phyloP scores from a whole-genome alignment of 2,329 filamentous ascomycete species.

The Xylaria hypoxylon region DNA sequence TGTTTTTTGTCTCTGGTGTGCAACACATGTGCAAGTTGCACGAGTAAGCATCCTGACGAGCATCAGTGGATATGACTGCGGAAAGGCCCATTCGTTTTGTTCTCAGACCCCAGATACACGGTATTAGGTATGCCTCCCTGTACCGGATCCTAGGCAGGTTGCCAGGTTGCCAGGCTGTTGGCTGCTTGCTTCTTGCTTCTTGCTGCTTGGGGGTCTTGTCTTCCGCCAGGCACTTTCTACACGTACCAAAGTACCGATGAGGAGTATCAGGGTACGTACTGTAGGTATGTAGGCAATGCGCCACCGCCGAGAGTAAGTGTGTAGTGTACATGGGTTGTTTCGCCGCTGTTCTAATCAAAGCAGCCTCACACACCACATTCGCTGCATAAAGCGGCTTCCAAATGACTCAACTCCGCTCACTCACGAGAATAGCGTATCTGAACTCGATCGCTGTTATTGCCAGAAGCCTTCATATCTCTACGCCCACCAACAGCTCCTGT shows the following conservation, averaged over 20 bases:
- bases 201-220: constrained; percentile 3
- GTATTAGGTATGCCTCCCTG: constrained; percentile 12
- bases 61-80: constrained; percentile 26
- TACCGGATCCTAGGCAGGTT: constrained; percentile 26
- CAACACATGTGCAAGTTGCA: constrained; percentile 17
- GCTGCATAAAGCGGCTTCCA: constrained; percentile 11
- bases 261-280: constrained; percentile 1
- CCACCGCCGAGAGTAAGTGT: constrained; percentile 18
- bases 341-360: constrained; percentile 21
- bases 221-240: constrained; percentile 5
- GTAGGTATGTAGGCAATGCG: constrained; percentile 5
- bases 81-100: constrained; percentile 10
- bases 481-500: background rate
- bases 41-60: constrained; percentile 16
- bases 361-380: constrained; percentile 27
- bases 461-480: constrained; percentile 1
- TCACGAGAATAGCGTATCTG: background rate
- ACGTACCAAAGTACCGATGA: constrained; percentile 14
- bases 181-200: constrained; percentile 8
- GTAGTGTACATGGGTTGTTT: constrained; percentile 4
- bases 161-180: constrained; percentile 19
- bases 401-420: constrained; percentile 1
- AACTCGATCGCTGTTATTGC: background rate
- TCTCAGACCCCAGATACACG: constrained; percentile 14
- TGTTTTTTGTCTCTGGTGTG: background rate